Conservation (phyloP, 768 basidiomycete species). For the Lentinula guzmanii region DNA sequence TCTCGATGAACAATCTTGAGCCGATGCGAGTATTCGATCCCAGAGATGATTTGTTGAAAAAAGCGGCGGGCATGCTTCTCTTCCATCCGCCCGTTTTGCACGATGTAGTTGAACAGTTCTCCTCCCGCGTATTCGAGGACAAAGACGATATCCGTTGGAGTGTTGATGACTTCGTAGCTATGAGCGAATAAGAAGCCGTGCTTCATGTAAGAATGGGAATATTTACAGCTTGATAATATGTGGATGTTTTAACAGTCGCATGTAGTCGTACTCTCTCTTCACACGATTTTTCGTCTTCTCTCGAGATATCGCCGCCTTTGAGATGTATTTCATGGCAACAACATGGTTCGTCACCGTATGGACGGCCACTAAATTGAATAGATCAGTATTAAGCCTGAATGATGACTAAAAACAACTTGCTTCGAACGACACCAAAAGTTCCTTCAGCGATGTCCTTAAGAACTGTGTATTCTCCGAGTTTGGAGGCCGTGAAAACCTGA, state of each 20-base stretch:
- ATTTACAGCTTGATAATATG: constrained; percentile 97
- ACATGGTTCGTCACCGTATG: constrained; percentile 93
- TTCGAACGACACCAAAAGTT: constrained; percentile 98
- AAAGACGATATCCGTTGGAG: constrained; percentile 94
- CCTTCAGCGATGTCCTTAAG: constrained; percentile 89
- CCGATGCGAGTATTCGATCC: constrained; percentile 94
- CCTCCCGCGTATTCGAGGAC: constrained; percentile 96
- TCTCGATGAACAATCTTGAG: constrained; percentile 98
- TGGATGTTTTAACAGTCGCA: constrained; percentile 88
- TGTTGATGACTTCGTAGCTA: constrained; percentile 87
- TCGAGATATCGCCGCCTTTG: constrained; percentile 86
- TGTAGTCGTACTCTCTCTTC: constrained; percentile 94
- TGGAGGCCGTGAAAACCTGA: constrained; percentile 48
- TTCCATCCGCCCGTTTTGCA: constrained; percentile 79
- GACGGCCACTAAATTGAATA: constrained; percentile 64
- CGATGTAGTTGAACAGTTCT: constrained; percentile 98
- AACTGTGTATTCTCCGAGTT: constrained; percentile 89
- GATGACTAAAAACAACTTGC: constrained; percentile 42
- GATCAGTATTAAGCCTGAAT: constrained; percentile 11
- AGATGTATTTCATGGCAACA: constrained; percentile 98
- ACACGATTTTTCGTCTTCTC: constrained; percentile 91
- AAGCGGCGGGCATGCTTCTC: constrained; percentile 86
- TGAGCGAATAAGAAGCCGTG: constrained; percentile 6
- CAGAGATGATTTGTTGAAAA: constrained; percentile 98
- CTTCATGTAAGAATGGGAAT: constrained; percentile 5